Evolutionary conservation across 2,329 filamentous ascomycete genomes (phyloP).

Genomic region (Xylariaceae sp.): DNA sequence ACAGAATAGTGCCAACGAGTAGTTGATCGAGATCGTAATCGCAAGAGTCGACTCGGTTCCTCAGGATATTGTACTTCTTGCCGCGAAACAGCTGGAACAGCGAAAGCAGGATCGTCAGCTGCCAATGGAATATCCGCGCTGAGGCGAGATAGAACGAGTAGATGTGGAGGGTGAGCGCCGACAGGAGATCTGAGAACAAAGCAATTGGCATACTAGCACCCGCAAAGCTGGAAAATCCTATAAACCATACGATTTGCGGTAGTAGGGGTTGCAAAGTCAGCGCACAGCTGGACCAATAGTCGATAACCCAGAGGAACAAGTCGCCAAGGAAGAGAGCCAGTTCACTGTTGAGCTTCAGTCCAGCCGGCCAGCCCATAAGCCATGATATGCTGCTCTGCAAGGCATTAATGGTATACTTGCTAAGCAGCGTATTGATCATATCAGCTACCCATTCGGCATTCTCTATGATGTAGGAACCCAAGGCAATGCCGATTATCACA

Average conservation of each 20-base stretch:
- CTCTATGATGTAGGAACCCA: conserved; percentile 96
- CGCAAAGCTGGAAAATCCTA: conserved; percentile 91
- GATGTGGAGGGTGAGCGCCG: conserved; percentile 87
- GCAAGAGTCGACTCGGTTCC: conserved; percentile 96
- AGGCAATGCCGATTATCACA: conserved; percentile 93
- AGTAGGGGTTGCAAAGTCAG: conserved; percentile 70
- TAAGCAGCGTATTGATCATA: conserved; percentile 70
- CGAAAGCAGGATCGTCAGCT: conserved; percentile 91
- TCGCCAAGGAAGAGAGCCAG: conserved; percentile 91
- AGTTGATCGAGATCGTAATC: conserved; percentile 98
- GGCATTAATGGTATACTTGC: conserved; percentile 80
- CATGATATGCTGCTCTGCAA: conserved; percentile 85
- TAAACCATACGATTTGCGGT: conserved; percentile 83
- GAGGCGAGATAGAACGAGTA: conserved; percentile 98
- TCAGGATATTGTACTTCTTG: conserved; percentile 94
- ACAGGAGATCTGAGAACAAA: conserved; percentile 88
- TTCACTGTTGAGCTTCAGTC: conserved; percentile 91
- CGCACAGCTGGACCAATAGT: conserved; percentile 91
- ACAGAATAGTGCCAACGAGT: conserved; percentile 90
- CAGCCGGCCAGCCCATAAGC: conserved; percentile 94
- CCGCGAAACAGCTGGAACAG: conserved; percentile 98
- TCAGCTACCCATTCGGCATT: conserved; percentile 80
- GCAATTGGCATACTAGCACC: conserved; percentile 96
- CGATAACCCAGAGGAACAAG: conserved; percentile 96
- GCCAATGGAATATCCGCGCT: conserved; percentile 97